Evolutionary conservation across 1,139 yeast species (phyloP), one percentile per base, ranked within the genome.

Genomic region (Blastobotrys proliferans): DNA sequence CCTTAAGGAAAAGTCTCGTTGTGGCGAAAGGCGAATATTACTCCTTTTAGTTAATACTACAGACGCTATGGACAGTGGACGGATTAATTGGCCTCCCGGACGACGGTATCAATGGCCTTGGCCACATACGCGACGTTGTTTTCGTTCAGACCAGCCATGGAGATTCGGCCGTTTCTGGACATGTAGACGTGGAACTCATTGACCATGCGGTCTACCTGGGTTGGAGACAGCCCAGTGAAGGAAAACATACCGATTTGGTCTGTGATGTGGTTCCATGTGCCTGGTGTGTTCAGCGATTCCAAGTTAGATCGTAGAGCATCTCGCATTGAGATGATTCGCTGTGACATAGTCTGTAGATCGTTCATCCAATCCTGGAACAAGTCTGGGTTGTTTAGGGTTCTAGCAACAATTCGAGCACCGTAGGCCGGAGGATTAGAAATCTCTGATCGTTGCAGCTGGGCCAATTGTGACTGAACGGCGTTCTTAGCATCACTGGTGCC

Each of bases 241-340:
- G 90, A 86, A 67, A 92, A 92, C 97, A 92, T 92, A 60, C 98
- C 98, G 64, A 94, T 84, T 68, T 92, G 97, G 60, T 80, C 74
- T 51, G 82, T 72, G 62, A 92, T 75, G 63, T 86, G 95, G 48
- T 81, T 83, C 97, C 97, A 92, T 61, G 77, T 74, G 61, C 81
- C 81, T 25, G 73, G 71, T 27, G 79, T 73, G 52, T 70, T 69
- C 53, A 79, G 76, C 61, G 71, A 73, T 58, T 83, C 74, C 50
- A 79, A 70, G 46, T 74, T 73, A 41, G 61, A 57, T 47, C 60
- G 56, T 46, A 78, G 62, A n/a, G 60, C 64, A 20, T 54, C 47
- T 65, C 97, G 77, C 72, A 88, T 90, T 38, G 72, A 69, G 60
- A 77, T 77, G 63, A 92, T 80, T 62, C 97, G 79, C 51, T 77